A percentile compares a stretch with the other conserved stretches of the same genome.
Conservation (phyloP, 2,329 filamentous ascomycete genomes). For the Cladophialophora exuberans region DNA sequence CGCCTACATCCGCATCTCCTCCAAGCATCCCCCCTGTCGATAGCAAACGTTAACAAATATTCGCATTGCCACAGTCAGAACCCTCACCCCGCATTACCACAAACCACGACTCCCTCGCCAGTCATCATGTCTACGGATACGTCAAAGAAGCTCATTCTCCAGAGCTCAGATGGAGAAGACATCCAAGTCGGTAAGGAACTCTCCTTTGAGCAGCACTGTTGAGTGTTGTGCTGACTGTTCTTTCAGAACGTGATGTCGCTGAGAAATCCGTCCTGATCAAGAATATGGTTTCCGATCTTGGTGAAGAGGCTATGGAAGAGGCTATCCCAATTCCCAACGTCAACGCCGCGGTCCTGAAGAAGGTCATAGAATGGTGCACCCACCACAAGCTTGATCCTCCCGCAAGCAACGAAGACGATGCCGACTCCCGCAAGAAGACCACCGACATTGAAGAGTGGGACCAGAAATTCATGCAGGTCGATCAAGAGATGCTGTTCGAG, state of each 20-base stretch:
- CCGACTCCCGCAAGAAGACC: slow-evolving; percentile 94
- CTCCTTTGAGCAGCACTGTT: no score
- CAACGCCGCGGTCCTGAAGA: slow-evolving; percentile 89
- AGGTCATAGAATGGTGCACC: slow-evolving; percentile 97
- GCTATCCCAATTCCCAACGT: slow-evolving; percentile 88
- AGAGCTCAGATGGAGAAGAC: slow-evolving; percentile 55
- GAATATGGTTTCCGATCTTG: slow-evolving; percentile 96
- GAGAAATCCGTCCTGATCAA: slow-evolving; percentile 95
- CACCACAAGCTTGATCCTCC: slow-evolving; percentile 90
- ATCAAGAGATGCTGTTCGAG: slow-evolving; percentile 99
- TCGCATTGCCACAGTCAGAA: slow-evolving; percentile 7
- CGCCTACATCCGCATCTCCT: slow-evolving; percentile 3
- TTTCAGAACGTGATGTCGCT: slow-evolving; percentile 75
- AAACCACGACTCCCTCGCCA: slow-evolving; percentile 4
- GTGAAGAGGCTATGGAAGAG: slow-evolving; percentile 64
- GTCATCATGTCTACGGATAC: slow-evolving; percentile 33
- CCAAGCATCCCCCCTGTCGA: not conserved
- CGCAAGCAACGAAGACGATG: slow-evolving; percentile 82
- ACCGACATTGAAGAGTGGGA: slow-evolving; percentile 99
- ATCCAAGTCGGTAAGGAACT: slow-evolving; percentile 54
- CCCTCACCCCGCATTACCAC: not conserved
- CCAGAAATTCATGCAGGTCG: slow-evolving; percentile 99
- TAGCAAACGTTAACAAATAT: slow-evolving; percentile 3
- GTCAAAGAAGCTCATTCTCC: slow-evolving; percentile 46
- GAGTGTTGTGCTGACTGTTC: no score